Conservation (phyloP, 2,329 filamentous ascomycete species). For the Ascochyta viciae-villosae region DNA sequence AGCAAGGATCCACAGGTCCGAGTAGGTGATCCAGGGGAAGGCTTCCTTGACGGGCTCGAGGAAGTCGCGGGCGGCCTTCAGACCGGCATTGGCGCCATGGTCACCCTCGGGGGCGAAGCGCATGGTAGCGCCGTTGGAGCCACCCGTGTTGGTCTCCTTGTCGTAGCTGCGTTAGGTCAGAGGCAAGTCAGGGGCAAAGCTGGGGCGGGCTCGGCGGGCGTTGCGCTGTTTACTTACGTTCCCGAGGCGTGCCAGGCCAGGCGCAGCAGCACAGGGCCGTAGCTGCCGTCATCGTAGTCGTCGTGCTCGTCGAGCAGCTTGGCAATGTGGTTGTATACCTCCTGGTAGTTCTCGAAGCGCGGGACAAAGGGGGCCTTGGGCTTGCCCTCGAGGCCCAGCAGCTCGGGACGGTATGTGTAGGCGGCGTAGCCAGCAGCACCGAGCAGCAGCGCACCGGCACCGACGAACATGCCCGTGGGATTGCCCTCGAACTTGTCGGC, state of each 20-base stretch:
- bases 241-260: constrained; percentile 94
- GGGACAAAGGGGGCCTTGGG: constrained; percentile 68
- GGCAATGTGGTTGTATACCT: constrained; percentile 90
- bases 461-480: constrained; percentile 49
- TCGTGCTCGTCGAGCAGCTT: constrained; percentile 82
- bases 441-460: constrained; percentile 40
- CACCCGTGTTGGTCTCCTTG: constrained; percentile 84
- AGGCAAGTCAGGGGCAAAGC: background rate
- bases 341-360: constrained; percentile 88
- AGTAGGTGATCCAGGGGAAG: constrained; percentile 96
- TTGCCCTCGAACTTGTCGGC: constrained; percentile 57
- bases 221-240: constrained; percentile 58
- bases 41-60: constrained; percentile 87
- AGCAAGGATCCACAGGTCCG: constrained; percentile 93
- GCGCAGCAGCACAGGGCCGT: constrained; percentile 87
- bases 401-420: constrained; percentile 64
- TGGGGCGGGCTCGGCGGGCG: background rate
- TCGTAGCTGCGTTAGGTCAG: constrained; percentile 65
- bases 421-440: constrained; percentile 39
- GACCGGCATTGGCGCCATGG: constrained; percentile 93
- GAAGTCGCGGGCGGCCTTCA: constrained; percentile 87
- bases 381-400: constrained; percentile 45
- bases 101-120: constrained; percentile 86
- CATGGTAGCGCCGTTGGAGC: constrained; percentile 97
- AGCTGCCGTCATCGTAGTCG: constrained; percentile 96